phyloP scores from a whole-genome alignment of 495 filamentous ascomycete genomes.

The Corynascus novoguineensis region DNA sequence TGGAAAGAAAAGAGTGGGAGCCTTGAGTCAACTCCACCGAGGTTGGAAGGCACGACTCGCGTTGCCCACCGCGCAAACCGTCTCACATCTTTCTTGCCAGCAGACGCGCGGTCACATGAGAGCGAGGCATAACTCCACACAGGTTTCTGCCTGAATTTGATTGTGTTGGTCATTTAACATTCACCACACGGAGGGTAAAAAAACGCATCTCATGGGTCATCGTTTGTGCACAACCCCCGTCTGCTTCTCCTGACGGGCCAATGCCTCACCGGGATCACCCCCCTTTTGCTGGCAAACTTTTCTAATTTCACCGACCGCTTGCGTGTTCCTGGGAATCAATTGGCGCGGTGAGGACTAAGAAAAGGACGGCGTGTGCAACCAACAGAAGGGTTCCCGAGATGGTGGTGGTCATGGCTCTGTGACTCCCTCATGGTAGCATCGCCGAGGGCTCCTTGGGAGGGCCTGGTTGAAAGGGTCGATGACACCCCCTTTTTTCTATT shows the following conservation, averaged over 20 bases:
- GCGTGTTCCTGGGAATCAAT: background rate
- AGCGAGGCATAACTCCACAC: background rate
- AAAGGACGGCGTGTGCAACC: background rate
- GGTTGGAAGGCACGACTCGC: conserved; percentile 11
- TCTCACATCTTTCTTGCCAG: background rate
- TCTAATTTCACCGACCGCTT: background rate
- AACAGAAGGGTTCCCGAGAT: background rate
- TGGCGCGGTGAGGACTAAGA: background rate
- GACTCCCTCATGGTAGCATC: conserved; percentile 1
- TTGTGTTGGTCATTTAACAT: no score
- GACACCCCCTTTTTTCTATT: background rate
- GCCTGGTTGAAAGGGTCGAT: background rate
- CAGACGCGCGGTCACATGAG: conserved; percentile 13
- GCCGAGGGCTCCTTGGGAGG: background rate
- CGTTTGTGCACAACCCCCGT: no score
- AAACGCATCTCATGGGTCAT: no score
- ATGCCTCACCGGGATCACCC: no score
- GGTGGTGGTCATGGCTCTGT: background rate
- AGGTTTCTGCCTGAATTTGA: conserved; percentile 3
- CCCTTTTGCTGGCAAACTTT: background rate
- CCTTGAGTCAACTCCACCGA: conserved; percentile 6
- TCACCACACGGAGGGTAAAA: no score
- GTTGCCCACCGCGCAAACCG: conserved; percentile 12
- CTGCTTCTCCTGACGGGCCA: no score
- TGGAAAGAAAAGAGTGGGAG: background rate